Base-by-base conservation (phyloP, 257 asterid genomes). In the Solanum bulbocastanum region DNA sequence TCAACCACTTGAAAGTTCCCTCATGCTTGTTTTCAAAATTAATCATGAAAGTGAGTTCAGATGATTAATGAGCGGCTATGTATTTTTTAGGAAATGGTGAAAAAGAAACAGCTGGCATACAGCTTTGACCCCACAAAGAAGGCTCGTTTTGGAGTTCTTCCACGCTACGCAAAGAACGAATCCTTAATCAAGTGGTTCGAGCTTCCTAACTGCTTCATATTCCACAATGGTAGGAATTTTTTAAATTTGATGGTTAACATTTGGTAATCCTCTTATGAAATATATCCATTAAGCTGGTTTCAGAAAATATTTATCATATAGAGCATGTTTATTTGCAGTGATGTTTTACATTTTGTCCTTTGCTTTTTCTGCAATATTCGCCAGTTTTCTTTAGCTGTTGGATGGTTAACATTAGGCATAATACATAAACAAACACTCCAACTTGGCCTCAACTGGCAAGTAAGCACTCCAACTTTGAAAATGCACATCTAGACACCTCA, bases 201-300 rank as follows among this genome's bases (percentile, higher is more conserved):
- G 92, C 98, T 97, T 88, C 99, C 99, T 87, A 97, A 93, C 69
- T 97, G 99, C 95, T 95, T 95, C 96, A 95, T 97, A 87, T 97
- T 96, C 92, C 99, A 97, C 88, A 97, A 97, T 15, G 99, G 99
- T 97, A 81, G 46, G 85, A 81, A 46, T n/a, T 42, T 23, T 42
- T 42, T 89, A 88, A 96, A 84, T 71, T 16, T 86, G 44, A 56
- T 56, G 65, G 25, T 20, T 56, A 56, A 56, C 25, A 79, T 14
- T 44, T 79, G 84, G 22, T 42, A 37, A 75, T 74, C 35, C 58
- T 76, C 22, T 40, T n/a, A 12, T 22, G 83, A 15, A 73, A 76
- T 39, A 79, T 44, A 39, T 3, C 84, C 39, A 44, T 25, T 44
- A 44, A 78, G 10, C 62, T 25, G 84, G 25, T 79, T 79, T 25